Conservation (phyloP, 169 alveolate species). For the Eimeria maxima region DNA sequence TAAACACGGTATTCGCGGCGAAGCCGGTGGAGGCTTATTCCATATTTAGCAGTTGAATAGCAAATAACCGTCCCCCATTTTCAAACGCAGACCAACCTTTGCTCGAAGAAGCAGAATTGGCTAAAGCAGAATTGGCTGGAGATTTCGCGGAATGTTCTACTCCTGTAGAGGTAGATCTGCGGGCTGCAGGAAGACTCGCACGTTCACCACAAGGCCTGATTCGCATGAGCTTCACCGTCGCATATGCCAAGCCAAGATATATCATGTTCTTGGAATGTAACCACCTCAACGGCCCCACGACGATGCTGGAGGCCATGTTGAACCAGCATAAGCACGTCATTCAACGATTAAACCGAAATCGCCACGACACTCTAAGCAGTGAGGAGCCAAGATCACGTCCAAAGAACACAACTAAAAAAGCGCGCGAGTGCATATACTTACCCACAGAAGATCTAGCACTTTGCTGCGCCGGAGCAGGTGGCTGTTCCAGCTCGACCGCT, state of each 20-base stretch:
- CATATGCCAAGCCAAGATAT: not conserved
- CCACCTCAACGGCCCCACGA: not conserved
- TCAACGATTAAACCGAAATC: not conserved
- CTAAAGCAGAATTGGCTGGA: not conserved
- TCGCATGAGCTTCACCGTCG: not conserved
- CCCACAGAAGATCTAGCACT: not conserved
- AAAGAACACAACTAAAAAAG: not conserved
- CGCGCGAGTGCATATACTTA: not conserved
- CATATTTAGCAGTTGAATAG: not conserved
- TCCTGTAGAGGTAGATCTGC: not conserved
- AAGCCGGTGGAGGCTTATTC: not conserved
- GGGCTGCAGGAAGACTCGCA: slow-evolving; percentile 19
- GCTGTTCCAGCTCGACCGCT: not conserved
- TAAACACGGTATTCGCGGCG: not conserved
- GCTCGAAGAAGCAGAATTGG: not conserved
- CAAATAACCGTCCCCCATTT: too few species aligned
- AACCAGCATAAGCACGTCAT: not conserved
- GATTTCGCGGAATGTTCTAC: not conserved
- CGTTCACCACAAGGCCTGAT: not conserved
- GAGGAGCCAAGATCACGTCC: not conserved
- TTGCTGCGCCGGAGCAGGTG: not conserved
- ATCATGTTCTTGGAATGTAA: not conserved
- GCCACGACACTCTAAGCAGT: not conserved
- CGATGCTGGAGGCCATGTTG: not conserved
- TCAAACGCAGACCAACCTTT: not conserved